A percentile compares a stretch with the other conserved stretches of the same genome.
These are phyloP conservation scores for Saturnispora saitoi DNA, from an alignment of 805 yeast species.

Conservation along the genomic window DNA sequence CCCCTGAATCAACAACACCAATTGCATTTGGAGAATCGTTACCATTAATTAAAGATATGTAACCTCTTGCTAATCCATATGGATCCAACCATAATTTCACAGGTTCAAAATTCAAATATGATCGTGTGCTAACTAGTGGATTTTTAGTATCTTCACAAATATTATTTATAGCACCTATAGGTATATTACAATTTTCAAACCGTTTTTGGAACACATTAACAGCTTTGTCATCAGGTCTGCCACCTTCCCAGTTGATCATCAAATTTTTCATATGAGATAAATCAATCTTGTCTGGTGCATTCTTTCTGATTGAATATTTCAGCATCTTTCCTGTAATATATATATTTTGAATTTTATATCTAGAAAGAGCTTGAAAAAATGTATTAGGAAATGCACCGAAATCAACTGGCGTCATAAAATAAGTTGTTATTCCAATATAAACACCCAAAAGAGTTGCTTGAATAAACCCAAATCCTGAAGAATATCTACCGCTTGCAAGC, in stretches of 20 bases:
- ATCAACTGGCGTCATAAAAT: conserved; percentile 67
- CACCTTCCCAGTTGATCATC: conserved; percentile 65
- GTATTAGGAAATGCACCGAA: conserved; percentile 66
- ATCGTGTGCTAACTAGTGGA: conserved; percentile 76
- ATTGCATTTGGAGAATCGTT: conserved; percentile 59
- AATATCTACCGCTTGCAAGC: conserved; percentile 79
- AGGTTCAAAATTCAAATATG: conserved; percentile 83
- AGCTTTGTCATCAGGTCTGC: conserved; percentile 60
- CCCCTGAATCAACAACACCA: conserved; percentile 86
- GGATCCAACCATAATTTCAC: conserved; percentile 84
- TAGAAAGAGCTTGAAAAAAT: conserved; percentile 61
- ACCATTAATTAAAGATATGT: conserved; percentile 70
- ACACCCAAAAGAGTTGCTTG: conserved; percentile 80
- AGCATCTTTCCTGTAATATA: conserved; percentile 81
- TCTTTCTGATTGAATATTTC: conserved; percentile 51
- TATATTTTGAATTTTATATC: conserved; percentile 76
- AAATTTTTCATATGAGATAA: conserved; percentile 49
- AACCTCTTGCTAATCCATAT: conserved; percentile 82
- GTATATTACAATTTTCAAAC: conserved; percentile 56
- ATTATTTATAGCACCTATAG: conserved; percentile 61
- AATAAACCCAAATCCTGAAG: conserved; percentile 79
- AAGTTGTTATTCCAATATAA: conserved; percentile 80
- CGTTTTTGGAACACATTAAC: conserved; percentile 49
- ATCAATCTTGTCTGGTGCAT: conserved; percentile 4
- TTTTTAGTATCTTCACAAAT: conserved; percentile 74